These are phyloP conservation scores for Collybiopsis confluens DNA, from an alignment of 768 basidiomycete species.

Conservation along the genomic window DNA sequence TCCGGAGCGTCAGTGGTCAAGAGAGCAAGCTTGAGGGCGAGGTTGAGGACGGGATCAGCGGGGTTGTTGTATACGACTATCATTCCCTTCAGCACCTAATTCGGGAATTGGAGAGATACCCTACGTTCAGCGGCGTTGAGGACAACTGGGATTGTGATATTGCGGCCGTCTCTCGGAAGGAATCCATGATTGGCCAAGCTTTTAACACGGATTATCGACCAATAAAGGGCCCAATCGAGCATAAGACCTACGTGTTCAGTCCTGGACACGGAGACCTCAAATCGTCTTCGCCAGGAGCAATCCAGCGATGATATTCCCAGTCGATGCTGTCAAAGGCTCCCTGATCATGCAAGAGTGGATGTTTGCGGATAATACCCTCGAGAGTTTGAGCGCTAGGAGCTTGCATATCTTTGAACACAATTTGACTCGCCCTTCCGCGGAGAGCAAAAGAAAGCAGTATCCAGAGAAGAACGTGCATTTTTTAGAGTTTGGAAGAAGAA, in stretches of 20 bases:
- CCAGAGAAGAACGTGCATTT: too few species aligned
- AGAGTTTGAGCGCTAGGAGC: too few species aligned
- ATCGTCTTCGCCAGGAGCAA: slow-evolving; percentile 6
- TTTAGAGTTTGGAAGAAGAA: too few species aligned
- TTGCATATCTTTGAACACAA: neutral
- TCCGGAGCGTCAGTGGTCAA: slow-evolving; percentile 16
- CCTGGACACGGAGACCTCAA: slow-evolving; percentile 12
- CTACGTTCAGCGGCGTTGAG: neutral
- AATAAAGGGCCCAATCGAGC: too few species aligned
- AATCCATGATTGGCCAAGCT: slow-evolving; percentile 7
- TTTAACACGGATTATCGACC: neutral
- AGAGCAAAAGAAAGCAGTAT: neutral
- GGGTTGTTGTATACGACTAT: slow-evolving; percentile 15
- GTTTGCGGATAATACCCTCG: too few species aligned
- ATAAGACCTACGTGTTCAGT: slow-evolving; percentile 10
- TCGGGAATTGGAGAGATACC: neutral
- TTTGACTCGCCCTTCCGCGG: neutral
- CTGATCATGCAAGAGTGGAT: too few species aligned
- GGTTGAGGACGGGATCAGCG: slow-evolving; percentile 8
- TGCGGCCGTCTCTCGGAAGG: slow-evolving; percentile 13
- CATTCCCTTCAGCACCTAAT: neutral
- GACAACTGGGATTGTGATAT: neutral
- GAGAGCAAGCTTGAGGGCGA: slow-evolving; percentile 14
- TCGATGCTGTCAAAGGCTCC: neutral
- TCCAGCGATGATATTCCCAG: slow-evolving; percentile 6